Base-by-base conservation (phyloP, 352 stramenopile genomes). In the Discostella stelligera region DNA sequence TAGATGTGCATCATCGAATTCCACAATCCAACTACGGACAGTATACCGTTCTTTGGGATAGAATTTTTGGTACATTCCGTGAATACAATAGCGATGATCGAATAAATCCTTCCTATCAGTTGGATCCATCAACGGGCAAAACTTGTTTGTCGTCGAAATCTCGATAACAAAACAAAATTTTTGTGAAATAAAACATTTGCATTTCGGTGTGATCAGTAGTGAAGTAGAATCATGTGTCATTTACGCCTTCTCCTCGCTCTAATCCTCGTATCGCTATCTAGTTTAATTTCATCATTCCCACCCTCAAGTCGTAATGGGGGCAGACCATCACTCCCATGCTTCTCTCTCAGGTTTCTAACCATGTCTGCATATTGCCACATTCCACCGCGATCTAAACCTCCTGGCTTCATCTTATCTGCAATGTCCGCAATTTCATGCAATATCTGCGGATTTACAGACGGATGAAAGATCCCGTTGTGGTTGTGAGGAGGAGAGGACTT, bases 1-100 rank as follows among this genome's bases (percentile, higher is more conserved):
- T 27, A 59, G 52, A 96, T 85, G 86, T 95, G 10, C 93, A 96
- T 77, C 93, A 96, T 84, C 85, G 91, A 39, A 92, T 95, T 63
- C 91, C 92, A n/a, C 87, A 94, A 69, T 89, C 76, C 52, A 96
- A 96, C 71, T 96, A 95, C 80, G 91, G 89, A 20, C 93, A 96
- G 82, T 96, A 96, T 71, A 95, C 80, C 2, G 94, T 96, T 81
- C 80, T 95, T 66, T 96, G 92, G 89, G 93, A 96, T 78, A 78
- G 83, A 54, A 63, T 95, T 55, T 93, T 94, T 83, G 89, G 91
- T 50, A 92, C 82, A 44, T 80, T 80, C 66, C 79, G 84, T 61
- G 63, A 83, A 30, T 92, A 92, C 61, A 71, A 92, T 78, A 65
- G 73, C 5, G 82, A 86, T 49, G 86, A 92, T 83, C 77, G 82